Percentiles rank a stretch among this genome's conserved stretches.
phyloP scores from a whole-genome alignment of 805 yeast species.

The Schwanniomyces pseudopolymorphus region DNA sequence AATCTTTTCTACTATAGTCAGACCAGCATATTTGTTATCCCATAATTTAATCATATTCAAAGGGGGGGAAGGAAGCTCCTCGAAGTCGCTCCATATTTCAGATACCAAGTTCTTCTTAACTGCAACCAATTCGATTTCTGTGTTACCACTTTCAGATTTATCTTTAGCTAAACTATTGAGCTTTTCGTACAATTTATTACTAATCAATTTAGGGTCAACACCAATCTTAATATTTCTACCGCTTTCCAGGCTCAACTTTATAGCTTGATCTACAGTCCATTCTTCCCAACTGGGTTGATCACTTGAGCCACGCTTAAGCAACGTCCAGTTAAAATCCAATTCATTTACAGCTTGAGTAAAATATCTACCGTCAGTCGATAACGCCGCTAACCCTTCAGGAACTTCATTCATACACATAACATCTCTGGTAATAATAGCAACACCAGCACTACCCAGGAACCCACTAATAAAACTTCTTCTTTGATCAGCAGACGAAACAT shows the following conservation, averaged over 20 bases:
- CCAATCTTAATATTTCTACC: constrained; percentile 38
- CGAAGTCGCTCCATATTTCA: constrained; percentile 66
- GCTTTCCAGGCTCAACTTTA: constrained; percentile 48
- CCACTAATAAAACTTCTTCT: constrained; percentile 58
- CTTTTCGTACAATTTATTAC: constrained; percentile 32
- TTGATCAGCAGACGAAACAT: constrained; percentile 54
- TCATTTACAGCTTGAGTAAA: constrained; percentile 59
- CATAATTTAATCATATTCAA: constrained; percentile 52
- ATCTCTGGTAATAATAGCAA: constrained; percentile 58
- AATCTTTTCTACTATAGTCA: constrained; percentile 57
- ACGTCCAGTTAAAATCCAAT: constrained; percentile 59
- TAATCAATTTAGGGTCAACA: constrained; percentile 51
- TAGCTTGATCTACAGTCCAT: constrained; percentile 54
- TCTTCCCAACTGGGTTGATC: constrained; percentile 58
- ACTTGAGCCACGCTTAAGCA: constrained; percentile 51
- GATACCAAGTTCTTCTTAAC: constrained; percentile 70
- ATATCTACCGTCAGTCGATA: constrained; percentile 63
- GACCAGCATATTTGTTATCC: constrained; percentile 62
- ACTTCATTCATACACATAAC: constrained; percentile 47
- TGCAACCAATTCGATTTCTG: constrained; percentile 43
- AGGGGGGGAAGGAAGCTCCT: constrained; percentile 56
- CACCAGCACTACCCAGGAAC: constrained; percentile 61
- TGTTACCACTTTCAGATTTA: constrained; percentile 22
- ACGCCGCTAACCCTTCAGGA: constrained; percentile 56
- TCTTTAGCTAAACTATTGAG: constrained; percentile 30